phyloP scores from a whole-genome alignment of 768 basidiomycete genomes.

The Hericium erinaceus region DNA sequence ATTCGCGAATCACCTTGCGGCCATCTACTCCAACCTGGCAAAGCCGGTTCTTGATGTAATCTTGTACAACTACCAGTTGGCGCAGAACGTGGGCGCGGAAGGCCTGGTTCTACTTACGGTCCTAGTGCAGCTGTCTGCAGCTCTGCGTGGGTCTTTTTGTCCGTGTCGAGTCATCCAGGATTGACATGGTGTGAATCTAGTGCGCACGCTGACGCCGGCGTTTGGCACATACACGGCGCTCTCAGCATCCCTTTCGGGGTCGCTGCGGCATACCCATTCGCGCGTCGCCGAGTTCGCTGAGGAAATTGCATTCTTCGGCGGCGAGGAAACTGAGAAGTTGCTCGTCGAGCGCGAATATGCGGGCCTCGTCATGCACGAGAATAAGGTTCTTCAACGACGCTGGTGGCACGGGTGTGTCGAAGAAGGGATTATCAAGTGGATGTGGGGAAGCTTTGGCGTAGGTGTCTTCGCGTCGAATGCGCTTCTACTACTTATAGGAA shows the following conservation, averaged over 20 bases:
- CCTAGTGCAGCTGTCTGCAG: slow-evolving; percentile 76
- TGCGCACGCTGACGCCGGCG: slow-evolving; percentile 81
- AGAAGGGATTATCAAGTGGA: slow-evolving; percentile 93
- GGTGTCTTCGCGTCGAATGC: slow-evolving; percentile 18
- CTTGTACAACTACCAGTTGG: slow-evolving; percentile 92
- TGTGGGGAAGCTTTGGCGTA: slow-evolving; percentile 94
- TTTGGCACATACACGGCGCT: slow-evolving; percentile 88
- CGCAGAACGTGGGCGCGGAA: slow-evolving; percentile 91
- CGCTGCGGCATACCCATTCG: slow-evolving; percentile 86
- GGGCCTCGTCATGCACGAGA: slow-evolving; percentile 77
- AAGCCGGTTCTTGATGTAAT: slow-evolving; percentile 91
- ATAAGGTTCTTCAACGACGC: slow-evolving; percentile 63
- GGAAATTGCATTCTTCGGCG: slow-evolving; percentile 82
- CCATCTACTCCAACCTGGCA: slow-evolving; percentile 89
- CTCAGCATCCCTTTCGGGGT: slow-evolving; percentile 82
- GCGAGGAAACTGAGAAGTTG: slow-evolving; percentile 85
- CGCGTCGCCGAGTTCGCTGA: slow-evolving; percentile 83
- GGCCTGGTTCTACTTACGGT: slow-evolving; percentile 77
- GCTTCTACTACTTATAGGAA: neutral
- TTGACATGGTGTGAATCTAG: slow-evolving; percentile 29
- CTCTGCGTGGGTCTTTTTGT: slow-evolving; percentile 49
- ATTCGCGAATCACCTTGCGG: slow-evolving; percentile 83
- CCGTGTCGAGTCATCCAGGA: too few species aligned
- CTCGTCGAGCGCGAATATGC: slow-evolving; percentile 86
- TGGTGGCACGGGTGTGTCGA: slow-evolving; percentile 92